A percentile compares a stretch with the other conserved stretches of the same genome.
These are phyloP conservation scores for Elaeis oleifera DNA, from an alignment of 202 grass and related monocot species.

Conservation along the genomic window DNA sequence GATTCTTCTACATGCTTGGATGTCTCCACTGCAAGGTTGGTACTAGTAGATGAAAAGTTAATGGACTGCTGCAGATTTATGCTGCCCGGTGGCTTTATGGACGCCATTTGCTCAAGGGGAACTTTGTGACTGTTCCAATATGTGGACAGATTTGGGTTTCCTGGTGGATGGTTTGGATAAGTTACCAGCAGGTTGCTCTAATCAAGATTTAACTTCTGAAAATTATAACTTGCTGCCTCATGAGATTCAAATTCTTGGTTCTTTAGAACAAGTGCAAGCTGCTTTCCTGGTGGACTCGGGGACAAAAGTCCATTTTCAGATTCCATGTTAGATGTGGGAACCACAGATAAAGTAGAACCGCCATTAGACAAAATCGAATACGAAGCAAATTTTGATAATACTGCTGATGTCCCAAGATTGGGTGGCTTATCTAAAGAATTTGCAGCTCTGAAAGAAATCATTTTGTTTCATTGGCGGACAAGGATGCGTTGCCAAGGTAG, in stretches of 20 bases:
- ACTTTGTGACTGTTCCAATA: constrained; percentile 46
- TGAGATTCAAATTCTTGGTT: constrained; percentile 17
- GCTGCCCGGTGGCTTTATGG: constrained; percentile 55
- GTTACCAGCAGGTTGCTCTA: constrained; percentile 19
- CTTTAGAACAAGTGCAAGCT: constrained; percentile 8
- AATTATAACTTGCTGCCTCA: constrained; percentile 21
- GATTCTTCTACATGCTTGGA: constrained; percentile 40
- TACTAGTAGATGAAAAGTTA: constrained; percentile 62
- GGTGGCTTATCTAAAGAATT: constrained; percentile 76
- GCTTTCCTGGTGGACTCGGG: constrained; percentile 37
- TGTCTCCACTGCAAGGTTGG: constrained; percentile 42
- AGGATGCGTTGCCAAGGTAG: constrained; percentile 54
- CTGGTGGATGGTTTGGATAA: constrained; percentile 40
- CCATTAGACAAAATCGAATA: constrained; percentile 7
- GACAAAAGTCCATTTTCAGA: constrained; percentile 49
- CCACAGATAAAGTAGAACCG: constrained; percentile 10
- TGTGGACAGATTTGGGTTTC: constrained; percentile 55
- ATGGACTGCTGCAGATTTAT: constrained; percentile 48
- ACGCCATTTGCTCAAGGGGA: constrained; percentile 67
- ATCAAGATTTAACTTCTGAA: constrained; percentile 15
- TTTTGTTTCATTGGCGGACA: constrained; percentile 51
- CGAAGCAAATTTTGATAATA: constrained; percentile 21
- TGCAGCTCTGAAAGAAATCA: constrained; percentile 54
- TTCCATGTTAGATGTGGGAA: constrained; percentile 27
- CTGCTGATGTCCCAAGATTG: constrained; percentile 25